Percentiles rank a stretch among this genome's conserved stretches.
These are phyloP conservation scores for Rhodocollybia butyracea DNA, from an alignment of 768 basidiomycete genomes.

Conservation along the genomic window DNA sequence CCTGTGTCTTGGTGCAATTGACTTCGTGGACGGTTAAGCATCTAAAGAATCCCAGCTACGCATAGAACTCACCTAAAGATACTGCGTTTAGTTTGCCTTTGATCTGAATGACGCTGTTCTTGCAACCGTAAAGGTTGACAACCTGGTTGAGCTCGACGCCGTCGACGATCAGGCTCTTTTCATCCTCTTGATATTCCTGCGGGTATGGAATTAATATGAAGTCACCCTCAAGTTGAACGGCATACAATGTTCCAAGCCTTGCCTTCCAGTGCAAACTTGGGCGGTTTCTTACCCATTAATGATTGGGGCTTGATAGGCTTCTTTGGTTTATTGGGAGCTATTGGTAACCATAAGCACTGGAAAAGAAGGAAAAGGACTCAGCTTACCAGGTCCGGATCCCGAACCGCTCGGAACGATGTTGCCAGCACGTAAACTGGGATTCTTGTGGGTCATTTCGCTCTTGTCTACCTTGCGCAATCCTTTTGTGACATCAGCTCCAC, in stretches of 20 bases:
- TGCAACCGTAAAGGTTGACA: constrained; percentile 89
- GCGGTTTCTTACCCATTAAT: constrained; percentile 84
- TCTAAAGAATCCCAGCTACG: not conserved
- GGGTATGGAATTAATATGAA: not conserved
- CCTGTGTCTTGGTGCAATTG: constrained; percentile 82
- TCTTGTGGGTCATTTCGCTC: constrained; percentile 99
- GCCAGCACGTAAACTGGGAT: constrained; percentile 80
- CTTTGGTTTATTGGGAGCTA: constrained; percentile 58
- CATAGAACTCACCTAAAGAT: constrained; percentile 61
- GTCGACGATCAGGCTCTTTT: constrained; percentile 66
- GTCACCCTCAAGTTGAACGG: constrained; percentile 4
- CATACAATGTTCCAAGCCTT: constrained; percentile 91
- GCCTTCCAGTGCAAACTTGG: constrained; percentile 86
- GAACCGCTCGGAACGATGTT: constrained; percentile 39
- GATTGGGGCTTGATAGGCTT: constrained; percentile 85
- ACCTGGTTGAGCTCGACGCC: constrained; percentile 76
- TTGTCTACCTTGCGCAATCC: constrained; percentile 91
- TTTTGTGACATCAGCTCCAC: constrained; percentile 87
- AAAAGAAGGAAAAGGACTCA: too few species aligned
- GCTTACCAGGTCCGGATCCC: constrained; percentile 21
- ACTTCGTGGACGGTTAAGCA: constrained; percentile 41
- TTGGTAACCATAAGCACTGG: not conserved
- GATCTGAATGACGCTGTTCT: constrained; percentile 76
- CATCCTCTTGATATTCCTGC: constrained; percentile 92
- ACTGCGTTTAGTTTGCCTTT: constrained; percentile 96